phyloP scores from a whole-genome alignment of 768 basidiomycete species.

The Exsudoporus frostii region DNA sequence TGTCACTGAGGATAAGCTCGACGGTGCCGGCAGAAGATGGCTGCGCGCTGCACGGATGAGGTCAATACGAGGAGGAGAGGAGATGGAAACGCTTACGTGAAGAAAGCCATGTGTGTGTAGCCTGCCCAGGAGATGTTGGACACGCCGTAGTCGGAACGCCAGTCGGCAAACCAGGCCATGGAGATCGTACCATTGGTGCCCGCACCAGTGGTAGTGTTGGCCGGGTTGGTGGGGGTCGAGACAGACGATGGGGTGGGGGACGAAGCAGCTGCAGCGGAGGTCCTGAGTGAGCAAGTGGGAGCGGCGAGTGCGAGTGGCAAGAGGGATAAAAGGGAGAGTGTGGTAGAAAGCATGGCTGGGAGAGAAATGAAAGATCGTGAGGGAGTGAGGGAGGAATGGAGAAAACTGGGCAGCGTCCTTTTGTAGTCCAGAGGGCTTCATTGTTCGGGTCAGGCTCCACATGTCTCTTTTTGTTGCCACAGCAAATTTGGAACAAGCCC shows the following conservation, averaged over 20 bases:
- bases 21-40: slow-evolving; percentile 16
- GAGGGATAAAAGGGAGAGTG: slow-evolving; percentile 20
- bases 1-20: slow-evolving; percentile 7
- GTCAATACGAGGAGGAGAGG: background rate
- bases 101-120: slow-evolving; percentile 67
- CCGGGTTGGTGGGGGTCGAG: slow-evolving; percentile 6
- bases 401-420: background rate
- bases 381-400: background rate
- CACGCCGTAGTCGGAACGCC: slow-evolving; percentile 50
- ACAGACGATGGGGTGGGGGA: background rate
- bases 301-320: slow-evolving; percentile 30
- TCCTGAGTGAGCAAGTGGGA: slow-evolving; percentile 23
- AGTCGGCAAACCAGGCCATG: slow-evolving; percentile 70
- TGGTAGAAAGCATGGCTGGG: slow-evolving; percentile 15
- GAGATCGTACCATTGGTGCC: slow-evolving; percentile 38
- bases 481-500: slow-evolving; percentile 7
- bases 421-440: slow-evolving; percentile 6
- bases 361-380: slow-evolving; percentile 18
- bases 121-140: slow-evolving; percentile 58
- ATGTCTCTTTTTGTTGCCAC: background rate
- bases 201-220: slow-evolving; percentile 16
- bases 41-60: slow-evolving; percentile 16
- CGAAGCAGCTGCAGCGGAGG: background rate
- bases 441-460: slow-evolving; percentile 10
- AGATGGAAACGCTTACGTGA: slow-evolving; percentile 38